Conservation (phyloP, 192 early-diverging fungal species). For the Globomyces pollinis-pini region DNA sequence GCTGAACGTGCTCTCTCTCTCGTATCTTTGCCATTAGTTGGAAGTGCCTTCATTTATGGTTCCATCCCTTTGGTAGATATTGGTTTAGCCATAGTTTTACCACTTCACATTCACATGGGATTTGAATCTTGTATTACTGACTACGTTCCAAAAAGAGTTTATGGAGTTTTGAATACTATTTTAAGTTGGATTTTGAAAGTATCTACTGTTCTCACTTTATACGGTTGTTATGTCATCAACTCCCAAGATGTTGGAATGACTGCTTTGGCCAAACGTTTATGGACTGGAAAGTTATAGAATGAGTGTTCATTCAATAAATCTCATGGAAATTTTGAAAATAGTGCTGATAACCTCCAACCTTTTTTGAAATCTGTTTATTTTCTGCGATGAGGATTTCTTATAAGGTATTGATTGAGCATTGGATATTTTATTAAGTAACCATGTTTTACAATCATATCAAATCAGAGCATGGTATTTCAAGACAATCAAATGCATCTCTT, state of each 20-base stretch:
- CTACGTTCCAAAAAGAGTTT: slow-evolving; percentile 70
- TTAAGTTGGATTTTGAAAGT: slow-evolving; percentile 56
- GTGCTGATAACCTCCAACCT: too few relatives aligned
- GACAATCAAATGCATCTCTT: too few relatives aligned
- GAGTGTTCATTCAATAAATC: too few relatives aligned
- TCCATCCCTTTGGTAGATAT: slow-evolving; percentile 83
- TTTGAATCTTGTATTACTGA: slow-evolving; percentile 65
- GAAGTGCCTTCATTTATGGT: slow-evolving; percentile 70
- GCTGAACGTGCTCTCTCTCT: slow-evolving; percentile 80
- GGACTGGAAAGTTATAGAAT: slow-evolving; percentile 66
- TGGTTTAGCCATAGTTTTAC: slow-evolving; percentile 80
- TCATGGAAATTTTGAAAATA: too few relatives aligned
- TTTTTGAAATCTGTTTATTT: too few relatives aligned
- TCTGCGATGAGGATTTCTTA: too few relatives aligned
- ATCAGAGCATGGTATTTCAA: too few relatives aligned
- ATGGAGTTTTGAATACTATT: slow-evolving; percentile 53
- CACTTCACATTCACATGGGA: slow-evolving; percentile 85
- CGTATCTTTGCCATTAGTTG: slow-evolving; percentile 67
- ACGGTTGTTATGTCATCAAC: slow-evolving; percentile 91
- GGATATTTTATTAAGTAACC: too few relatives aligned
- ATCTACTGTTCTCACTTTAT: slow-evolving; percentile 64
- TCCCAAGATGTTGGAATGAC: slow-evolving; percentile 93
- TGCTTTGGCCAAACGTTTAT: slow-evolving; percentile 71
- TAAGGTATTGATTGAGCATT: too few relatives aligned
- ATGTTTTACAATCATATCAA: too few relatives aligned